Evolutionary conservation across 148 eudicot species (phyloP), one percentile per base, ranked within the genome.

Genomic region (Linanthus parryae): DNA sequence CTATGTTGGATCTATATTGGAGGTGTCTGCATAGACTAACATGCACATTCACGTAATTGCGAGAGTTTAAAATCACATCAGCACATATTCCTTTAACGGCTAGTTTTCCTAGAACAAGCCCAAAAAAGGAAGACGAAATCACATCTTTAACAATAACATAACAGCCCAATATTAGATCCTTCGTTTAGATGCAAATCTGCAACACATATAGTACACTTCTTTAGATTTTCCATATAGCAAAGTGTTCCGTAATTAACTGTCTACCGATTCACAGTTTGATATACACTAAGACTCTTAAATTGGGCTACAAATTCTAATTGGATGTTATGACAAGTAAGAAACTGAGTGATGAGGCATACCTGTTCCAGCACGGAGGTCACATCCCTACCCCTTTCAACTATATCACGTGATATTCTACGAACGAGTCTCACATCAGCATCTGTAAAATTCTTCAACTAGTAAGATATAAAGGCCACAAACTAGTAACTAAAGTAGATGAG

Each of bases 391-490:
- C 97, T 85, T 65, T 89, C 97, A 62, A 85, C 84, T 33, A 83
- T 89, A 68, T 89, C 97, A 56, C 97, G 97, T 59, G 85, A 71
- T 56, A 89, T 89, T 72, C 97, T 82, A 67, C 97, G 97, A 59
- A 91, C 97, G 64, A 89, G 87, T 67, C 97, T 89, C 65, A 89
- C 97, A 67, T 89, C 97, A 80, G 95, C 88, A 76, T 89, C 96
- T 88, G 71, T 41, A 59, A 54, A 5, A 44, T 39, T 52, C n/a
- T n/a, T n/a, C n/a, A n/a, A n/a, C n/a, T n/a, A n/a, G n/a, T n/a
- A n/a, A n/a, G n/a, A n/a, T n/a, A n/a, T n/a, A n/a, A n/a, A n/a
- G n/a, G n/a, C n/a, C n/a, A n/a, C n/a, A n/a, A n/a, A n/a, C n/a
- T n/a, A n/a, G n/a, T n/a, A n/a, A n/a, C n/a, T n/a, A n/a, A n/a